Percentiles rank a stretch among this genome's conserved stretches.
Conservation (phyloP, 371 early-diverging fungal species). For the Mortierella sp. region DNA sequence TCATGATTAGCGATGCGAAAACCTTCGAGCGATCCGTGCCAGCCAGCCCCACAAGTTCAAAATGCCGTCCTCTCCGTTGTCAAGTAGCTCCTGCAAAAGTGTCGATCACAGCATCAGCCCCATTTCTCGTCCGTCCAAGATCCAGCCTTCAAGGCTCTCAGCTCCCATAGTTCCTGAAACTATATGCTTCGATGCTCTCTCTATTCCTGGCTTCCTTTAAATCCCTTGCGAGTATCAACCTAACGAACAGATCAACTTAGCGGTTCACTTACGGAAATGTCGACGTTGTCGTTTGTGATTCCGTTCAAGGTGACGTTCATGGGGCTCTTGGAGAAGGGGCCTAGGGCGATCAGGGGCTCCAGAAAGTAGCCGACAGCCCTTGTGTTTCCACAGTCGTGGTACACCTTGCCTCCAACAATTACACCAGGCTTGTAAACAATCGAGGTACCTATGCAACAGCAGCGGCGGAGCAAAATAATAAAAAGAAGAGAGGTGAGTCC, state of each 20-base stretch:
- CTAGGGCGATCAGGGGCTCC: constrained; percentile 90
- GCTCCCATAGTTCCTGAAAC: too few species aligned
- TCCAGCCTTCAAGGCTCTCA: too few species aligned
- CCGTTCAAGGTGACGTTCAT: constrained; percentile 87
- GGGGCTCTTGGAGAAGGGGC: constrained; percentile 93
- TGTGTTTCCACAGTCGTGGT: constrained; percentile 83
- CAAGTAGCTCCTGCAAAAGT: too few species aligned
- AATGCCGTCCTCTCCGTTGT: too few species aligned
- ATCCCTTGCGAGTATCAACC: too few species aligned
- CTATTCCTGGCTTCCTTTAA: too few species aligned
- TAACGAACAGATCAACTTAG: too few species aligned
- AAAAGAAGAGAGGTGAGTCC: too few species aligned
- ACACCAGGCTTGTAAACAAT: constrained; percentile 91
- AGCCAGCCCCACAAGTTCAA: not conserved
- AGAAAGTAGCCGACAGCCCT: constrained; percentile 94
- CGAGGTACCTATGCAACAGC: constrained; percentile 75
- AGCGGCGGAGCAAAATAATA: too few species aligned
- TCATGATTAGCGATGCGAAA: not conserved
- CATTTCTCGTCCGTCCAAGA: too few species aligned
- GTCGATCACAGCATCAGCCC: too few species aligned
- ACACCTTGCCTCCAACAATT: constrained; percentile 88
- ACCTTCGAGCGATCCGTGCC: not conserved
- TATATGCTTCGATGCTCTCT: too few species aligned
- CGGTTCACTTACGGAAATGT: constrained; percentile 80
- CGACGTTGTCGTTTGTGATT: constrained; percentile 93